phyloP scores from a whole-genome alignment of 73 alveolate species.

The Paramecium pentaurelia region DNA sequence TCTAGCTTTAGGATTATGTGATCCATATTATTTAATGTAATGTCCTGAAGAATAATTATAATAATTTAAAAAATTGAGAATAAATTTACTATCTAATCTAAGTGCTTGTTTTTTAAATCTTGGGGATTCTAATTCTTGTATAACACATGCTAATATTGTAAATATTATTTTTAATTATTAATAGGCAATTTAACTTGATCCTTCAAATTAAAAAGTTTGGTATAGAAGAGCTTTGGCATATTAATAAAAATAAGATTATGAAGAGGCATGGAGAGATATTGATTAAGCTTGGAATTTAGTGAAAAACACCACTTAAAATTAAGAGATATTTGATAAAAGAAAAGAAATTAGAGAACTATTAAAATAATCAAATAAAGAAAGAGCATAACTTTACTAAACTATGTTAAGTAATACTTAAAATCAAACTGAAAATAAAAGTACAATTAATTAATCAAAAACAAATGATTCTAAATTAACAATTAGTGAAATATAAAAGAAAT shows the following conservation, averaged over 20 bases:
- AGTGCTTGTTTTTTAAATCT: constrained; percentile 24
- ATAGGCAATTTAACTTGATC: neutral
- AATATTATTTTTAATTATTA: neutral
- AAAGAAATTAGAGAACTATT: neutral
- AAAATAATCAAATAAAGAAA: neutral
- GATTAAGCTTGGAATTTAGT: neutral
- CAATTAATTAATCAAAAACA: neutral
- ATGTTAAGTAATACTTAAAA: neutral
- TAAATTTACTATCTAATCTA: neutral
- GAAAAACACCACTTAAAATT: neutral
- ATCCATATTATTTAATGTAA: neutral
- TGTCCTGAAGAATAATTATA: neutral
- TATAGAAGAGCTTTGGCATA: constrained; percentile 38
- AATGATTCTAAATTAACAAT: neutral
- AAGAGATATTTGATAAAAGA: constrained; percentile 2
- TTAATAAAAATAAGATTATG: neutral
- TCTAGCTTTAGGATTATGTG: neutral
- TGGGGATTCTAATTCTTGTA: neutral
- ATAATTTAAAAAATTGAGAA: neutral
- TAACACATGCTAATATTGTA: neutral
- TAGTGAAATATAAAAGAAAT: neutral
- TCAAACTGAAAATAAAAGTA: neutral
- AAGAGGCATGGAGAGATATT: constrained; percentile 31
- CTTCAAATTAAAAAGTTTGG: neutral
- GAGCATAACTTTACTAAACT: neutral